These are phyloP conservation scores for Persicaria tinctoria DNA, from an alignment of 148 eudicot genomes.

Conservation along the genomic window DNA sequence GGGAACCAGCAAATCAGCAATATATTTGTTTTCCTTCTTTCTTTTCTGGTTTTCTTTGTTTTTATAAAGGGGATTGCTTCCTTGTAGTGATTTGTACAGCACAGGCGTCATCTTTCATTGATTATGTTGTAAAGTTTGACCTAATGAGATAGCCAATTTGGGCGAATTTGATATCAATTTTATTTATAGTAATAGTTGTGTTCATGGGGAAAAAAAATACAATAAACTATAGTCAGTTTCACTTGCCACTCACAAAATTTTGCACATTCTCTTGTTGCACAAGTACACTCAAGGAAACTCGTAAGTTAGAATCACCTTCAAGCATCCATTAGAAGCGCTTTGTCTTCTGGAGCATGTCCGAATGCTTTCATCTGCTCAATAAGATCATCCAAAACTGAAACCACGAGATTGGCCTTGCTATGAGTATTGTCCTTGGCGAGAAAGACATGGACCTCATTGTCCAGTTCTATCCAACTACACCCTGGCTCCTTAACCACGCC, in stretches of 20 bases:
- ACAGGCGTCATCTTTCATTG: background rate
- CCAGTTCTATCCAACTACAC: slow-evolving; percentile 55
- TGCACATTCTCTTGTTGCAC: too few species aligned
- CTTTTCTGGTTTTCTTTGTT: background rate
- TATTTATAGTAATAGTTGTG: too few species aligned
- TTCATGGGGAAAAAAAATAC: too few species aligned
- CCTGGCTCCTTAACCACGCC: slow-evolving; percentile 66
- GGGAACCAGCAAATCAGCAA: background rate
- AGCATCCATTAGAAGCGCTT: background rate
- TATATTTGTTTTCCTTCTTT: background rate
- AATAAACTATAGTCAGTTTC: too few species aligned
- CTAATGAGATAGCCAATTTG: too few species aligned
- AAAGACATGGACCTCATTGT: slow-evolving; percentile 41
- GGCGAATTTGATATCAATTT: too few species aligned
- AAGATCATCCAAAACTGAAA: slow-evolving; percentile 28
- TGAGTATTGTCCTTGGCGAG: slow-evolving; percentile 45
- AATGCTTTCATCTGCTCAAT: slow-evolving; percentile 30
- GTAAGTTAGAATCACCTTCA: background rate
- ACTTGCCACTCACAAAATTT: too few species aligned
- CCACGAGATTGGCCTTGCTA: slow-evolving; percentile 27
- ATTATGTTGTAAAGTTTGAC: background rate
- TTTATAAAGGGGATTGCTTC: background rate
- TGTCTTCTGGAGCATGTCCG: slow-evolving; percentile 21
- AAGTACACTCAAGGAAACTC: too few species aligned
- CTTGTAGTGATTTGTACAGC: background rate